Conservation (phyloP, 2,329 filamentous ascomycete genomes). For the Colletotrichum cuscutae region DNA sequence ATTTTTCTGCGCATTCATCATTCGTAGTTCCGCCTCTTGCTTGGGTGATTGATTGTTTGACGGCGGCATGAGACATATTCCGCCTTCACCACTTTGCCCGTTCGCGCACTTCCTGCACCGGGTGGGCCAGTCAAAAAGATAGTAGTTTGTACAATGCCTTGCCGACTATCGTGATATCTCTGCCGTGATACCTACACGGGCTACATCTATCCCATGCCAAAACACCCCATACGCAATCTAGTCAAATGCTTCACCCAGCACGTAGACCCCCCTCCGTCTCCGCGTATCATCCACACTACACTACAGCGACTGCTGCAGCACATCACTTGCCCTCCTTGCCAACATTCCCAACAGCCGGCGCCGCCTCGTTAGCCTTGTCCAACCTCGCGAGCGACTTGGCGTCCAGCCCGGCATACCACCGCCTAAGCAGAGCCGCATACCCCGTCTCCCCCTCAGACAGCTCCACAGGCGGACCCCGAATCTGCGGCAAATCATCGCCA, state of each 20-base stretch:
- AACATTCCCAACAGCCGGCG: constrained; percentile 39
- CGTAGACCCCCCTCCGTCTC: too few relatives aligned
- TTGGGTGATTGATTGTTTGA: background rate
- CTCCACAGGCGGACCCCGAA: constrained; percentile 70
- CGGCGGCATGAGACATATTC: background rate
- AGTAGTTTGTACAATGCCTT: background rate
- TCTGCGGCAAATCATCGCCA: constrained; percentile 54
- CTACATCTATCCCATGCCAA: background rate
- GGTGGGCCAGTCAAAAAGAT: too few relatives aligned
- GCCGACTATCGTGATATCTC: background rate
- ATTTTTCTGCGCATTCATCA: background rate
- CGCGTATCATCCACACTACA: too few relatives aligned
- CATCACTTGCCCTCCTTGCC: background rate
- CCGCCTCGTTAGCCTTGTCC: constrained; percentile 57
- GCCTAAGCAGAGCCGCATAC: constrained; percentile 59
- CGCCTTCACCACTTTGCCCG: background rate
- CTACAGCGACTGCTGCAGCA: too few relatives aligned
- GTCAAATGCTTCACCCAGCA: background rate
- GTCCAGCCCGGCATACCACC: constrained; percentile 62
- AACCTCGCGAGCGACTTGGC: constrained; percentile 57
- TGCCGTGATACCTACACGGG: background rate
- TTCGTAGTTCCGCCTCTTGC: background rate
- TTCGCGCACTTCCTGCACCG: background rate
- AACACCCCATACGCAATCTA: background rate
- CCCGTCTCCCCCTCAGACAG: constrained; percentile 59